Conservation (phyloP, 2,329 filamentous ascomycete genomes). For the Elsinoe perseae region DNA sequence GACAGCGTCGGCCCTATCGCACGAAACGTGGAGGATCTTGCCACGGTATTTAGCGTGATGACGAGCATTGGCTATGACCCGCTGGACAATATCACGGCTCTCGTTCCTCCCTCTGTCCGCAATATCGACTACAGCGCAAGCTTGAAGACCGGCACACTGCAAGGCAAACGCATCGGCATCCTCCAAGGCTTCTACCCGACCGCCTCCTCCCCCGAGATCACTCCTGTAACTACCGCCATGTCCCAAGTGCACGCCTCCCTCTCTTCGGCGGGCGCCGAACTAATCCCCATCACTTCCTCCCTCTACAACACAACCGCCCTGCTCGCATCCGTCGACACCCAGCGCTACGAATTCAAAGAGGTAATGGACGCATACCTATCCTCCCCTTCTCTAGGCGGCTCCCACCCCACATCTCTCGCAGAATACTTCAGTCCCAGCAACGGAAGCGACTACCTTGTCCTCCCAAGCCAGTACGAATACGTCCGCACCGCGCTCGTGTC, state of each 20-base stretch:
- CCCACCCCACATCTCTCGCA: slow-evolving; percentile 39
- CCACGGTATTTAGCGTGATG: slow-evolving; percentile 31
- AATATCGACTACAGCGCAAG: slow-evolving; percentile 42
- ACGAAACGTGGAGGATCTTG: slow-evolving; percentile 28
- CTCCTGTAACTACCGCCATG: slow-evolving; percentile 51
- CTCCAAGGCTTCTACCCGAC: slow-evolving; percentile 53
- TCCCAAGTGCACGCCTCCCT: slow-evolving; percentile 41
- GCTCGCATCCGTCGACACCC: slow-evolving; percentile 46
- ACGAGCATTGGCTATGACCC: slow-evolving; percentile 44
- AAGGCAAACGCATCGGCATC: slow-evolving; percentile 42
- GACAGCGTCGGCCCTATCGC: slow-evolving; percentile 29
- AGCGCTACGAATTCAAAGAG: slow-evolving; percentile 53
- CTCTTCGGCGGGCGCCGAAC: slow-evolving; percentile 38
- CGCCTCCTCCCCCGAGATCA: slow-evolving; percentile 45
- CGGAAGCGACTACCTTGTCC: slow-evolving; percentile 48
- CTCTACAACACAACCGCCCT: slow-evolving; percentile 49
- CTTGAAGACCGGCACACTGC: slow-evolving; percentile 31
- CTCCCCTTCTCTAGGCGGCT: slow-evolving; percentile 35
- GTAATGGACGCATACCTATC: slow-evolving; percentile 50
- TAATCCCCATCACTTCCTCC: slow-evolving; percentile 44
- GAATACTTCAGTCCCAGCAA: slow-evolving; percentile 42
- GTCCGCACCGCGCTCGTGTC: slow-evolving; percentile 45
- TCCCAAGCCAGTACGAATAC: slow-evolving; percentile 51
- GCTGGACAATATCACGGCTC: slow-evolving; percentile 46
- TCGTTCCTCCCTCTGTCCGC: slow-evolving; percentile 36